These are phyloP conservation scores for Spathaspora sp. DNA, from an alignment of 1,139 yeast genomes.

Conservation along the genomic window DNA sequence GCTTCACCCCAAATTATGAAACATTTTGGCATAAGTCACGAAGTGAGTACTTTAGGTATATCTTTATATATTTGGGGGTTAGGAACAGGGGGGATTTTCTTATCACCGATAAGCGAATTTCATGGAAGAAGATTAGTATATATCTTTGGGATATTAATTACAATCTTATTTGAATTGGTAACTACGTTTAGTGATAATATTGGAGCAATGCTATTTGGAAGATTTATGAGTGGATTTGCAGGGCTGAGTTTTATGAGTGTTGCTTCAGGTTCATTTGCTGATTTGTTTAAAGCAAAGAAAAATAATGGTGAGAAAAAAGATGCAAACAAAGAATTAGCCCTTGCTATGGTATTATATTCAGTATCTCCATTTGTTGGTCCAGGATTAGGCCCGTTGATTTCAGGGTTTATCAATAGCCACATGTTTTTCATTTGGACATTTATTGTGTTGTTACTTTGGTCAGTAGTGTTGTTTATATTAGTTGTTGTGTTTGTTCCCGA, in stretches of 20 bases:
- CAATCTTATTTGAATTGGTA: slow-evolving; percentile 26
- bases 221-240: slow-evolving; percentile 34
- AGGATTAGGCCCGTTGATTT: slow-evolving; percentile 31
- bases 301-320: slow-evolving; percentile 12
- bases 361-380: slow-evolving; percentile 35
- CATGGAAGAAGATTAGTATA: slow-evolving; percentile 34
- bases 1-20: slow-evolving; percentile 24
- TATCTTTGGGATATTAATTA: slow-evolving; percentile 22
- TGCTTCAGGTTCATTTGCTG: slow-evolving; percentile 35
- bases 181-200: slow-evolving; percentile 28
- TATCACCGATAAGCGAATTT: slow-evolving; percentile 34
- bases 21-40: slow-evolving; percentile 26
- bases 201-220: slow-evolving; percentile 31
- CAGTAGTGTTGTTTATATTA: slow-evolving; percentile 30
- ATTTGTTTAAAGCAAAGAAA: slow-evolving; percentile 23
- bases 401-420: slow-evolving; percentile 28
- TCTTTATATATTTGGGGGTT: slow-evolving; percentile 30
- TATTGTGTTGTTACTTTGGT: slow-evolving; percentile 39
- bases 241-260: slow-evolving; percentile 37
- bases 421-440: slow-evolving; percentile 45
- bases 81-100: slow-evolving; percentile 33
- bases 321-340: slow-evolving; percentile 24
- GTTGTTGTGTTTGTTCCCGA: slow-evolving; percentile 48
- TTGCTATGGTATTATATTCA: slow-evolving; percentile 30
- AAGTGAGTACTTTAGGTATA: slow-evolving; percentile 29